These are phyloP conservation scores for Aspergillus tubingensis DNA, from an alignment of 2,329 filamentous ascomycete species.

Conservation along the genomic window DNA sequence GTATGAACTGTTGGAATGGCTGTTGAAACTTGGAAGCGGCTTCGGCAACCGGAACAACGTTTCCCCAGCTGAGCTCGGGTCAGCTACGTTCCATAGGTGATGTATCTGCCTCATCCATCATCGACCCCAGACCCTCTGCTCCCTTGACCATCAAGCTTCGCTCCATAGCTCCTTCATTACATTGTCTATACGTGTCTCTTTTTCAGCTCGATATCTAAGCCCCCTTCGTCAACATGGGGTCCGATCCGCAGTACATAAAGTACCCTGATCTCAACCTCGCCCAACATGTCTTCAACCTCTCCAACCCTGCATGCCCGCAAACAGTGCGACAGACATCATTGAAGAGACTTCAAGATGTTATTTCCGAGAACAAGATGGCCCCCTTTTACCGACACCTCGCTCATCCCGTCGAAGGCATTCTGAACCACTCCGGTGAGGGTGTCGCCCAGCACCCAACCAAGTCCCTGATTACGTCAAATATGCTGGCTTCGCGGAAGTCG, in stretches of 20 bases:
- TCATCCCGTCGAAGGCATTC: slow-evolving; percentile 70
- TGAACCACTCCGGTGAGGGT: slow-evolving; percentile 74
- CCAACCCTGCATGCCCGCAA: slow-evolving; percentile 59
- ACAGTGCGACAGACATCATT: slow-evolving; percentile 58
- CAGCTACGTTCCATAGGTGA: slow-evolving; percentile 26
- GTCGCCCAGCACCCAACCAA: slow-evolving; percentile 51
- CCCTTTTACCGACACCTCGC: slow-evolving; percentile 67
- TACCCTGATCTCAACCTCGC: slow-evolving; percentile 65
- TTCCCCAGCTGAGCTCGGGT: slow-evolving; percentile 39
- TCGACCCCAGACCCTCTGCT: slow-evolving; percentile 18
- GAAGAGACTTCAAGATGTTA: slow-evolving; percentile 64
- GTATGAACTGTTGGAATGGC: not conserved
- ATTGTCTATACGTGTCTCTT: slow-evolving; percentile 5
- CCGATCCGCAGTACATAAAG: slow-evolving; percentile 66
- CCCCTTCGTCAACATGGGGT: slow-evolving; percentile 53
- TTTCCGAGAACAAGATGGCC: slow-evolving; percentile 66
- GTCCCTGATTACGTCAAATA: slow-evolving; percentile 64
- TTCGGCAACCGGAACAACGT: slow-evolving; percentile 33
- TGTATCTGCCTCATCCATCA: slow-evolving; percentile 23
- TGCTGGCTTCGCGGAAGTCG: slow-evolving; percentile 72
- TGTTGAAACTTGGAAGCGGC: not conserved
- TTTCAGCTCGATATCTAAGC: slow-evolving; percentile 6
- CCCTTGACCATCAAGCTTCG: slow-evolving; percentile 20
- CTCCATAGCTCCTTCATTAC: slow-evolving; percentile 10
- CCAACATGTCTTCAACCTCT: slow-evolving; percentile 68